Base-by-base conservation (phyloP, 1,284 basidiomycete genomes). In the Bjerkandera adusta region DNA sequence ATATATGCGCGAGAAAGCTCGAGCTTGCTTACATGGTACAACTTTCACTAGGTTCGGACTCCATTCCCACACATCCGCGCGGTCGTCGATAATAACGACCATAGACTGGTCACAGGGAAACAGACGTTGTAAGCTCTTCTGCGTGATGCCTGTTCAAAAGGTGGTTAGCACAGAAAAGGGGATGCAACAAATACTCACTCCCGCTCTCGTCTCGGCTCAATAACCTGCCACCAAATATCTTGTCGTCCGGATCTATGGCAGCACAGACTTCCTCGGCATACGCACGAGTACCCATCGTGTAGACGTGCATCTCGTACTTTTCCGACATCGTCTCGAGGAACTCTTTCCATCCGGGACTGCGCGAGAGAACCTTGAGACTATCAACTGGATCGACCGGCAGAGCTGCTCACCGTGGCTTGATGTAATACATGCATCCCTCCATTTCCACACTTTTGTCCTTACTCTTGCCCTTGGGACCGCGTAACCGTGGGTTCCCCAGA, bases 71-170 rank as follows among this genome's bases (percentile, higher is more conserved):
- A 99, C 96, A 62, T 99, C 96, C 1, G 92, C 90, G 25, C 96
- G 83, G 68, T 99, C 96, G 67, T 99, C 96, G 53, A 99, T 99
- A 60, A 99, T 91, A 52, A 98, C 96, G 1, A 98, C 96, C 96
- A 98, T 99, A 40, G 92, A 94, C 35, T 92, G 94, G 68, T 98
- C 96, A 45, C 89, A 92, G 1, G 96, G 96, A 62, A 99, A 99
- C 32, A 99, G 69, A 21, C 96, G 76, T 59, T 89, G 83, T 18
- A 99, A 69, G 59, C 85, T 93, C 70, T 99, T 99, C 63, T 92
- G 86, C 2, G 91, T 92, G 54, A 95, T 70, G 65, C 90, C 89
- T 81, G n/a, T n/a, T n/a, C n/a, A n/a, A 42, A 46, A 40, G 24
- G n/a, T 32, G 21, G 30, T 26, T 29, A 43, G 29, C 44, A 44